Conservation (phyloP, 257 asterid genomes). For the Solanum phureja region DNA sequence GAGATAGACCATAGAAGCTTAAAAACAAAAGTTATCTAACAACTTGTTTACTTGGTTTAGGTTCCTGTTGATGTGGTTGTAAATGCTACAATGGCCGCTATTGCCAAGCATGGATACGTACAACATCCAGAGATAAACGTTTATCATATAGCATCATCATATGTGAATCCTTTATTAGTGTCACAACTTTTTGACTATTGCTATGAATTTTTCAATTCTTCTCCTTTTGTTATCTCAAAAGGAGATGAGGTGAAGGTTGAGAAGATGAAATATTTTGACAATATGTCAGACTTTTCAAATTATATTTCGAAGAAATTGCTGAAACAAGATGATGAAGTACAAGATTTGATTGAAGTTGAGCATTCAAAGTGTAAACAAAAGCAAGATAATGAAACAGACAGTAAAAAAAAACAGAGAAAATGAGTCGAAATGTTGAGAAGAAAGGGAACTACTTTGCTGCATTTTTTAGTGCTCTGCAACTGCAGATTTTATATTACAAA, state of each 20-base stretch:
- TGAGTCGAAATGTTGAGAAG: too few relatives aligned
- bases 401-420: too few relatives aligned
- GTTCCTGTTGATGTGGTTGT: constrained; percentile 31
- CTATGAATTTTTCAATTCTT: constrained; percentile 9
- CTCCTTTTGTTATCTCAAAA: neutral
- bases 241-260: neutral
- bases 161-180: neutral
- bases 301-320: neutral
- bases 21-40: neutral
- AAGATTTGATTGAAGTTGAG: neutral
- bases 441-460: too few relatives aligned
- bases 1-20: neutral
- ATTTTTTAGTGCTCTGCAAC: too few relatives aligned
- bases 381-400: too few relatives aligned
- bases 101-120: constrained; percentile 18
- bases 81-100: constrained; percentile 25
- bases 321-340: neutral
- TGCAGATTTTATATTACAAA: too few relatives aligned
- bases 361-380: neutral
- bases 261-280: neutral
- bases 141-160: neutral
- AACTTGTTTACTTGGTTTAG: constrained; percentile 5
- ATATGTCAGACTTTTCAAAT: neutral
- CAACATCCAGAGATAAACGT: neutral
- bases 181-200: constrained; percentile 11